These are phyloP conservation scores for Clavispora fructus DNA, from an alignment of 805 yeast genomes.

Conservation along the genomic window DNA sequence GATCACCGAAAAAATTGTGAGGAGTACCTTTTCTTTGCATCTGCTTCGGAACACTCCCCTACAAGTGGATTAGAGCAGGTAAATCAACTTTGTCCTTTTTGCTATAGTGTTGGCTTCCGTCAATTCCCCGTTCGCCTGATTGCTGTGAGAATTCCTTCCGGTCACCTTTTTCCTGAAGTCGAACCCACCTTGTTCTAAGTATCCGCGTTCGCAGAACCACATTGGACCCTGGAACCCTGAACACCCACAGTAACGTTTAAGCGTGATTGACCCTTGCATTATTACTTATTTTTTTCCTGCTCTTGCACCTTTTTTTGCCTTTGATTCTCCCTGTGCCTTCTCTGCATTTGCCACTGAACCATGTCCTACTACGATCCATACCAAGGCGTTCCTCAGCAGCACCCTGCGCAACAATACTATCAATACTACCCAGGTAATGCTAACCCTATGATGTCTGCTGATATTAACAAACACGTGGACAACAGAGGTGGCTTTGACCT, in stretches of 20 bases:
- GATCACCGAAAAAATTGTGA: slow-evolving; percentile 9
- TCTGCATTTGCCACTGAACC: background rate
- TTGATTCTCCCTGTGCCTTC: background rate
- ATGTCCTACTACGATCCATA: slow-evolving; percentile 42
- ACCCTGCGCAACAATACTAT: slow-evolving; percentile 30
- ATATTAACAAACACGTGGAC: slow-evolving; percentile 1
- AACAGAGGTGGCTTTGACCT: slow-evolving; percentile 15
- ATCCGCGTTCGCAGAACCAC: background rate
- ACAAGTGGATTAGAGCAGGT: background rate
- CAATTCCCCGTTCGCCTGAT: background rate
- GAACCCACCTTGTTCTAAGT: background rate
- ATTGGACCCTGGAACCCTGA: background rate
- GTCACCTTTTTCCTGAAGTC: background rate
- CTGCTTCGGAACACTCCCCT: background rate
- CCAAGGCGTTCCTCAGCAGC: slow-evolving; percentile 33
- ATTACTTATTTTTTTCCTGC: background rate
- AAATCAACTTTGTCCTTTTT: background rate
- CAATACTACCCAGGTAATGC: slow-evolving; percentile 19
- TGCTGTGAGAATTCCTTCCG: background rate
- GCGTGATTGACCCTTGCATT: background rate
- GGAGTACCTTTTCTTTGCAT: background rate
- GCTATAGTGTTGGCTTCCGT: background rate
- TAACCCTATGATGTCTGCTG: slow-evolving; percentile 2
- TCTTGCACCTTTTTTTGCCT: background rate
- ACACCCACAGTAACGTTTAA: background rate